Evolutionary conservation across 257 asterid species (phyloP), one percentile per base, ranked within the genome.

Genomic region (Gentiana straminea): DNA sequence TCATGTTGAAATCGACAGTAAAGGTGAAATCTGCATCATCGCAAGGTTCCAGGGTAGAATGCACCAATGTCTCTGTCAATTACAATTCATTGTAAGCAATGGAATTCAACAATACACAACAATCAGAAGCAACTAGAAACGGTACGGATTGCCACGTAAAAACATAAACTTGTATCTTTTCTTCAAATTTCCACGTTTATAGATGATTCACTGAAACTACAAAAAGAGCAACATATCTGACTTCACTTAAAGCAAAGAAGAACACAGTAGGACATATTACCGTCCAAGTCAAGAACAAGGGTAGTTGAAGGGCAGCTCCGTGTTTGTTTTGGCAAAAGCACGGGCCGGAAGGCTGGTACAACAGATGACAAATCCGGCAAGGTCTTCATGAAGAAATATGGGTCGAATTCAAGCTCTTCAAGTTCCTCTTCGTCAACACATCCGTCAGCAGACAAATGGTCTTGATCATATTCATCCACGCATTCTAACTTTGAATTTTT

Each of bases 41-140:
- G 54, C 92, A 88, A 11, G 94, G 94, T 64, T 92, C 97, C 35
- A 92, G 95, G 33, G 94, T 70, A 52, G 99, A 88, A 78, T 92
- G 99, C 79, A 92, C 99, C 94, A 92, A 78, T 62, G 99, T 92
- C 75, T 92, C 99, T 92, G 95, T 64, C 79, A 83, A 72, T 79
- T 67, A 50, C 49, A 54, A 9, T 50, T 64, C 49, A 70, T 55
- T n/a, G 46, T 43, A 15, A 52, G 4, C 43, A 33, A 39, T 33
- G 11, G 46, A 24, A 41, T 41, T 41, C 46, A 41, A 41, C 46
- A 41, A 5, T 5, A 10, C 8, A 5, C 1, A 10, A 41, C 2
- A 4, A 5, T 41, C 5, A 4, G 46, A 41, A 41, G 46, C 9
- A 8, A 43, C 34, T 1, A 11, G 64, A 8, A 2, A 13, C 36